A percentile compares a stretch with the other conserved stretches of the same genome.
Conservation (phyloP, 257 asterid species). For the Penstemon davidsonii region DNA sequence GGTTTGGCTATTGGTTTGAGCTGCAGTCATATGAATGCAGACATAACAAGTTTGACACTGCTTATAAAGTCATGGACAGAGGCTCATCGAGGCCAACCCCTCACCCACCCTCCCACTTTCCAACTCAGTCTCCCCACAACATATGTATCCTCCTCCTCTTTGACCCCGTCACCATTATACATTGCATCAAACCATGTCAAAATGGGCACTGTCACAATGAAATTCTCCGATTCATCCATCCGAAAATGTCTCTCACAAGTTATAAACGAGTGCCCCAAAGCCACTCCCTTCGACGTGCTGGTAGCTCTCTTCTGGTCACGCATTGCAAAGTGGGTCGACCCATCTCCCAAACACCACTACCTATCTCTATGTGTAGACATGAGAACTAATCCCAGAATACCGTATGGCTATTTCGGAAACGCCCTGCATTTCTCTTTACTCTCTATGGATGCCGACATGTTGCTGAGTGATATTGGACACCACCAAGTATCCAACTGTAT, state of each 20-base stretch:
- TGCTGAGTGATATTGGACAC: constrained; percentile 22
- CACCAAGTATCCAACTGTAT: constrained; percentile 30
- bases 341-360: background rate
- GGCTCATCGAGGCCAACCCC: constrained; percentile 39
- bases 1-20: constrained; percentile 66
- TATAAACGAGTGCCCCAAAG: constrained; percentile 40
- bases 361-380: constrained; percentile 46
- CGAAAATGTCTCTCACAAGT: constrained; percentile 33
- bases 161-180: background rate
- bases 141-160: background rate
- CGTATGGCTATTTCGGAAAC: constrained; percentile 51
- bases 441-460: constrained; percentile 21
- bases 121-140: constrained; percentile 32
- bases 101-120: constrained; percentile 42
- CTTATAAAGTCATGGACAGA: constrained; percentile 58
- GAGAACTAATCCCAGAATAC: constrained; percentile 32
- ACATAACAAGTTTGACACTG: constrained; percentile 51
- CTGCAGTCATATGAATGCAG: constrained; percentile 66
- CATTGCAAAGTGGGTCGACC: constrained; percentile 24
- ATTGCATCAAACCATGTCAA: constrained; percentile 22
- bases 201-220: constrained; percentile 45
- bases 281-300: constrained; percentile 56
- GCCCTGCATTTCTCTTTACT: constrained; percentile 42
- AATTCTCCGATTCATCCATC: constrained; percentile 39
- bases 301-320: constrained; percentile 59